These are phyloP conservation scores for Marchantia paleacea DNA, from an alignment of 225 moss, liverwort and hornwort genomes.

Conservation along the genomic window DNA sequence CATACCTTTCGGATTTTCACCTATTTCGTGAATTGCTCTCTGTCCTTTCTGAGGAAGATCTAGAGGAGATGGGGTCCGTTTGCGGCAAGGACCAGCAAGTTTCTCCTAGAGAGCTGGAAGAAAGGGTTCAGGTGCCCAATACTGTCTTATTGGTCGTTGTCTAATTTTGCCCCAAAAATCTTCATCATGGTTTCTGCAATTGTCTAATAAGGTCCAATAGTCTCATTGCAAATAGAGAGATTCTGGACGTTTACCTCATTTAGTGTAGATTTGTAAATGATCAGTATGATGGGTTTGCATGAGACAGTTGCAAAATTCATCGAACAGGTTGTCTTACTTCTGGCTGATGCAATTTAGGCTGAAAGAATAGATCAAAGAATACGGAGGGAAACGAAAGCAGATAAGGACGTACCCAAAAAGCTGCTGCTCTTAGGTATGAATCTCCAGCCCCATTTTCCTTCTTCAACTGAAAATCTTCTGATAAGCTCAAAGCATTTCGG, in stretches of 20 bases:
- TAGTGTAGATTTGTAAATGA: too few species aligned
- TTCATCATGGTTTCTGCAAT: too few species aligned
- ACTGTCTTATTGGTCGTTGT: neutral
- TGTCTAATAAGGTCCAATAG: neutral
- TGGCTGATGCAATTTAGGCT: slow-evolving; percentile 24
- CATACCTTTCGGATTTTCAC: neutral
- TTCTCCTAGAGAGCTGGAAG: slow-evolving; percentile 47
- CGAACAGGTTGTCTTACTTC: slow-evolving; percentile 5
- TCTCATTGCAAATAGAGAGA: neutral
- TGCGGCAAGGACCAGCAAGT: slow-evolving; percentile 49
- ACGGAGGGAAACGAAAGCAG: slow-evolving; percentile 38
- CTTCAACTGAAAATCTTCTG: too few species aligned
- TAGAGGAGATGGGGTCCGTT: slow-evolving; percentile 37
- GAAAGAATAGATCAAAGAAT: slow-evolving; percentile 45
- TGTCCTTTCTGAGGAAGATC: slow-evolving; percentile 11
- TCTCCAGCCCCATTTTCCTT: too few species aligned
- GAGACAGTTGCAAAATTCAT: neutral
- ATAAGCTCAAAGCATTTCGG: too few species aligned
- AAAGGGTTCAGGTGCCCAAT: slow-evolving; percentile 39
- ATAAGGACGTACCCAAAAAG: slow-evolving; percentile 36
- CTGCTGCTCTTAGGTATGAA: slow-evolving; percentile 42
- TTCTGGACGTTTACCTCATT: too few species aligned
- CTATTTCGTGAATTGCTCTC: neutral
- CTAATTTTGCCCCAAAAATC: too few species aligned
- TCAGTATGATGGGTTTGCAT: too few species aligned